phyloP scores from a whole-genome alignment of 805 yeast genomes.

The Candida maltosa region DNA sequence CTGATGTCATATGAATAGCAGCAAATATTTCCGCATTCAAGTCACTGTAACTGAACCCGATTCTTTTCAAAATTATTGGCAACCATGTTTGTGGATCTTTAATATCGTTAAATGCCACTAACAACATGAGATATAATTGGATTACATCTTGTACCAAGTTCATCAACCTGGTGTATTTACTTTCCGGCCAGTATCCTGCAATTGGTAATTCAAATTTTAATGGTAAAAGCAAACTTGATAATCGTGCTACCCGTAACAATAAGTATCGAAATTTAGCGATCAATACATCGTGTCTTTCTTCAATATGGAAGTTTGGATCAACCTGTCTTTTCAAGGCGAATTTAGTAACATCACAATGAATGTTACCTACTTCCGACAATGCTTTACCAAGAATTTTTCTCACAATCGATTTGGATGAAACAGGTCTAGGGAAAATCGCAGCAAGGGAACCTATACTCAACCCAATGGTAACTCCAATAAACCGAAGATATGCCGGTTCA shows the following conservation, averaged over 20 bases:
- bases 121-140: slow-evolving; percentile 23
- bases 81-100: slow-evolving; percentile 26
- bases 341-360: slow-evolving; percentile 25
- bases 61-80: slow-evolving; percentile 19
- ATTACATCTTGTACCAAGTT: slow-evolving; percentile 20
- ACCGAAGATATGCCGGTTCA: slow-evolving; percentile 23
- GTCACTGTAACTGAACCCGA: slow-evolving; percentile 28
- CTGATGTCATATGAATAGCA: slow-evolving; percentile 27
- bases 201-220: slow-evolving; percentile 26
- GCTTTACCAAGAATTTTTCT: slow-evolving; percentile 19
- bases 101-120: slow-evolving; percentile 20
- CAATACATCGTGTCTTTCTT: slow-evolving; percentile 18
- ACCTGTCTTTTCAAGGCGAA: slow-evolving; percentile 22
- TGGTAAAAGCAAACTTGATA: slow-evolving; percentile 20
- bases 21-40: slow-evolving; percentile 27
- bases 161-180: slow-evolving; percentile 21
- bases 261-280: slow-evolving; percentile 17
- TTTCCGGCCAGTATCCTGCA: slow-evolving; percentile 30
- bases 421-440: slow-evolving; percentile 26
- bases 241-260: slow-evolving; percentile 17
- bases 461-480: slow-evolving; percentile 26
- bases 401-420: slow-evolving; percentile 23
- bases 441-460: slow-evolving; percentile 27
- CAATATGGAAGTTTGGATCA: slow-evolving; percentile 16
- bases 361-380: slow-evolving; percentile 21